Base-by-base conservation (phyloP, 106 monocot species). In the Phalaenopsis aphrodite region DNA sequence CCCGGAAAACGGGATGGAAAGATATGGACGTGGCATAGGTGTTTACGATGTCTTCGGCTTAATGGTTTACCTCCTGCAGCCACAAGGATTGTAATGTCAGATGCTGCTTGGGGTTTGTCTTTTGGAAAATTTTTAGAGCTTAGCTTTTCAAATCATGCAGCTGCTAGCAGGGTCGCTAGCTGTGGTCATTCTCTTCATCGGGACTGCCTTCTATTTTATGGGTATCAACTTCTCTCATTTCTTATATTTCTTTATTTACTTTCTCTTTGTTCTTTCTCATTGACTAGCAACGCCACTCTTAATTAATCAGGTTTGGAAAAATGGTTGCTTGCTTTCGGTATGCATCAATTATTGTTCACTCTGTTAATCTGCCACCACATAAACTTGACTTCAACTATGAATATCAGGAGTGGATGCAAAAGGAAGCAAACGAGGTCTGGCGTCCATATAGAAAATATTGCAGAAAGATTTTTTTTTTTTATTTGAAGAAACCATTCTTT, bases 271-370 rank as follows among this genome's bases (percentile, higher is more conserved):
- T 68, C 43, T 42, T 64, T 42, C 36, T 49, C 21, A 4, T 43
- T 82, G 7, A 39, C 43, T 84, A 48, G 76, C 23, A 41, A 49
- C 61, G 15, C 80, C 80, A 15, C 75, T 78, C 72, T 72, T 55
- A 56, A 73, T 72, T 55, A 47, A 73, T 9, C 80, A 99, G 99
- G 77, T 91, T 86, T 82, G 99, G 95, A 65, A 89, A 86, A 79
- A 95, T 89, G 94, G 95, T 95, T 75, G 99, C 95, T 77, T 99
- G 94, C 83, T 93, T 99, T 83, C 88, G 94, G 3, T 99, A 99
- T 90, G 89, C 94, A 78, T 80, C 89, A 41, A 91, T 99, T 77
- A 77, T 83, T 81, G 89, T 95, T 81, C 87, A 93, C 81, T 92
- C 90, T 71, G 94, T 93, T 82, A 87, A 82, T 45, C 80, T 99